Percentiles rank a stretch among this genome's conserved stretches.
These are phyloP conservation scores for Gorgonomyces haynaldii DNA, from an alignment of 192 early-diverging fungal genomes.

Conservation along the genomic window DNA sequence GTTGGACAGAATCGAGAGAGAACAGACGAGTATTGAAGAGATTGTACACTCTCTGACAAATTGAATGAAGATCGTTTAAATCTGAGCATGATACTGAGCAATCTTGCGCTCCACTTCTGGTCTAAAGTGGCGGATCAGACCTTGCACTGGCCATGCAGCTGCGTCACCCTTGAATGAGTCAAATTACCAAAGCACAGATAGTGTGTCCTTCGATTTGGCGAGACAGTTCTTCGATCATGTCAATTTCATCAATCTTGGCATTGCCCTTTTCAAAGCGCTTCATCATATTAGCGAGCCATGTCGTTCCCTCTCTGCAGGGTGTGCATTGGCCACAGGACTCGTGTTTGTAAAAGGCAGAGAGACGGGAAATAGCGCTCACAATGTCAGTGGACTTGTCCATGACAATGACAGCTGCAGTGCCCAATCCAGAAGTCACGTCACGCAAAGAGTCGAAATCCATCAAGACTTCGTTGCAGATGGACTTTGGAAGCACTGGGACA, in stretches of 20 bases:
- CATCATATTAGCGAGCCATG: constrained; percentile 96
- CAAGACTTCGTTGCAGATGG: constrained; percentile 78
- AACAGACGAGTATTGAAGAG: too few species aligned
- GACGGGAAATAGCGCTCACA: constrained; percentile 81
- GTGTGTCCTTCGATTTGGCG: constrained; percentile 99
- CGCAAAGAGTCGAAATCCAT: constrained; percentile 99
- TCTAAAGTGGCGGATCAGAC: constrained; percentile 87
- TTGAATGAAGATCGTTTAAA: too few species aligned
- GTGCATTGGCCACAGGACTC: constrained; percentile 99
- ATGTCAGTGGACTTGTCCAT: constrained; percentile 98
- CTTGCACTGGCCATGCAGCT: constrained; percentile 95
- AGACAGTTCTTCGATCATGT: constrained; percentile 89
- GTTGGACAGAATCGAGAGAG: too few species aligned
- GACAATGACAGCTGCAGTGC: constrained; percentile 94
- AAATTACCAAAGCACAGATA: constrained; percentile 82
- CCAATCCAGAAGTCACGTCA: constrained; percentile 85
- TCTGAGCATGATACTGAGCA: too few species aligned
- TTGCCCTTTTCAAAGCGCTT: constrained; percentile 80
- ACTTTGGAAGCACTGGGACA: constrained; percentile 75
- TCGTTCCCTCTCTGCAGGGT: constrained; percentile 92
- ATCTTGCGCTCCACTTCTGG: constrained; percentile 67
- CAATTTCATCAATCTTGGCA: constrained; percentile 76
- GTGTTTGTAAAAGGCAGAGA: constrained; percentile 91
- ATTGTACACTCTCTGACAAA: too few species aligned
- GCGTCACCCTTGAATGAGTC: constrained; percentile 68